These are phyloP conservation scores for Poa pratensis DNA, from an alignment of 176 grass and related monocot species.

Conservation along the genomic window DNA sequence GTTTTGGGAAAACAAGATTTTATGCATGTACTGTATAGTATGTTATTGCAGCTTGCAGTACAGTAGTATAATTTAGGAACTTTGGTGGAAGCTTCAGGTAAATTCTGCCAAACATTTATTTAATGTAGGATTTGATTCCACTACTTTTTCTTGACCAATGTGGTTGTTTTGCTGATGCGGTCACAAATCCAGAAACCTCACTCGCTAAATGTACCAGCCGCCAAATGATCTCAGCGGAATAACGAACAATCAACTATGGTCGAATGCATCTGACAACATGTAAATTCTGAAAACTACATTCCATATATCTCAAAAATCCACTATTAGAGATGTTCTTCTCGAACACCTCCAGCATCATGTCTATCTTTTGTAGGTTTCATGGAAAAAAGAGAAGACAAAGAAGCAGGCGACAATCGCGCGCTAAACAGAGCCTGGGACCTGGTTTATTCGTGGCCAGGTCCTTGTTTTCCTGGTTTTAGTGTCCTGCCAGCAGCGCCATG, in stretches of 20 bases:
- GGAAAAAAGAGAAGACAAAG: no score
- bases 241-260: not conserved
- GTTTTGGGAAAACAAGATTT: not conserved
- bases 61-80: not conserved
- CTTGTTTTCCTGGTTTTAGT: no score
- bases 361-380: no score
- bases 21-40: not conserved
- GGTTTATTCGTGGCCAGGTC: no score
- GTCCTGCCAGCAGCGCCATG: no score
- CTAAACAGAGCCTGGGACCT: no score
- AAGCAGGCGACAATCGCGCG: no score
- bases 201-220: not conserved
- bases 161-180: not conserved
- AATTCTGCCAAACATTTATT: not conserved
- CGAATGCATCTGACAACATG: not conserved
- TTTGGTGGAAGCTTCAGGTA: not conserved
- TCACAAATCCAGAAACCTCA: constrained; percentile 7
- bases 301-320: not conserved
- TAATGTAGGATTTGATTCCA: constrained; percentile 10
- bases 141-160: not conserved
- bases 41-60: not conserved
- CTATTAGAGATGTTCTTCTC: constrained; percentile 16
- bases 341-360: not conserved
- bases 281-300: not conserved
- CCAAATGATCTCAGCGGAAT: not conserved